Base-by-base conservation (phyloP, 163 green algal species). In the Scenedesmus sp. region DNA sequence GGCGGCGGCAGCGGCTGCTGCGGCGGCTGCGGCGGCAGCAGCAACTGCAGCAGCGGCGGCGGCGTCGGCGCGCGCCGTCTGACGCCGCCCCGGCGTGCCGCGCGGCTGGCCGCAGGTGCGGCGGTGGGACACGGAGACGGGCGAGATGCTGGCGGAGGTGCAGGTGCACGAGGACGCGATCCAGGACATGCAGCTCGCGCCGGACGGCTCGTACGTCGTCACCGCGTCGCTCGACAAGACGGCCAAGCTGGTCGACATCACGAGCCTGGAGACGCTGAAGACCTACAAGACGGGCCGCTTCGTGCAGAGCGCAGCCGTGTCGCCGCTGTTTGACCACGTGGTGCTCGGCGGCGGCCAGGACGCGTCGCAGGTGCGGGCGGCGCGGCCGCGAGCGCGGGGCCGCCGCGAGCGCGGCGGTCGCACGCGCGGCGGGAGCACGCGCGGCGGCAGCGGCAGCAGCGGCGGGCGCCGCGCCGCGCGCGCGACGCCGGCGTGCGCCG, bases 291-390 rank as follows among this genome's bases (percentile, higher is more conserved):
- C 90, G 31, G 92, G 93, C 18, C 85, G 92, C 10, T 94, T 94
- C 48, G 90, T 98, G 73, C 97, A 99, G 85, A 91, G 87, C 14
- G 96, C 92, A 5, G 92, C 92, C 48, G 89, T 99, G 36, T 98
- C 93, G 2, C 97, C 97, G 9, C 86, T 98, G 36, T 91, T 94
- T 71, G 94, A 99, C 82, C 96, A 99, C 84, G 92, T 99, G 42
- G 54, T 83, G 56, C 64, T 77, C 42, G 75, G 78, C 72, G 92
- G 83, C 36, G 45, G 72, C 1, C 58, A 66, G 70, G 75, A 83
- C 31, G 70, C 67, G 31, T 62, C 60, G 26, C 66, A 78, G 77
- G 51, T 83, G 77, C 3, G 58, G 1, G 54, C 53, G 24, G 5
- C 9, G 9, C 22, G 39, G n/a, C n/a, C n/a, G n/a, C n/a, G n/a